Evolutionary conservation across 1,284 basidiomycete species (phyloP).

Genomic region (Chiua sp.): DNA sequence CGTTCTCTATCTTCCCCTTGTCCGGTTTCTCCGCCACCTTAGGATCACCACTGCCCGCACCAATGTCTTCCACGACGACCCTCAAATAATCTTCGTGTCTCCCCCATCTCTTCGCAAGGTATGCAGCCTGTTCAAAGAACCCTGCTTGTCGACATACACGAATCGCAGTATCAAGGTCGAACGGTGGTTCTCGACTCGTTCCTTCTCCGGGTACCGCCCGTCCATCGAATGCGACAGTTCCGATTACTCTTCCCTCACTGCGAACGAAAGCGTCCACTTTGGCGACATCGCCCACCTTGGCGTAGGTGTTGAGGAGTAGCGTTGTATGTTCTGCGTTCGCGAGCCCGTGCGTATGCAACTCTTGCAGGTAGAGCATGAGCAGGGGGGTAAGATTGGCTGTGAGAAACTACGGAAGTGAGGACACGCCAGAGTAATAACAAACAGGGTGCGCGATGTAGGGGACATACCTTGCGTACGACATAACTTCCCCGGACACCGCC

Average conservation of each 20-base stretch:
- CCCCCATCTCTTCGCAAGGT: constrained; percentile 91
- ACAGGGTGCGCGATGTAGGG: neutral
- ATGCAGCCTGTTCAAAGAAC: constrained; percentile 95
- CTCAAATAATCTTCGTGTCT: constrained; percentile 93
- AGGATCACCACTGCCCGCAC: constrained; percentile 45
- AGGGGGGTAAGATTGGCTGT: constrained; percentile 97
- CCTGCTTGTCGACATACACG: constrained; percentile 96
- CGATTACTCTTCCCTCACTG: constrained; percentile 63
- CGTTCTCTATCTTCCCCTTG: constrained; percentile 27
- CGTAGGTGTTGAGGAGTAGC: constrained; percentile 94
- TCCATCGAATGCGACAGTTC: constrained; percentile 18
- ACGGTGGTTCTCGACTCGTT: constrained; percentile 77
- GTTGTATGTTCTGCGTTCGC: constrained; percentile 98
- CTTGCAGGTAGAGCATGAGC: constrained; percentile 95
- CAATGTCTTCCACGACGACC: constrained; percentile 94
- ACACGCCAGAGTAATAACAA: neutral
- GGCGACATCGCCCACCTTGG: constrained; percentile 92
- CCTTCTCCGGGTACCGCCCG: constrained; percentile 41
- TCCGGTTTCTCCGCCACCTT: constrained; percentile 20
- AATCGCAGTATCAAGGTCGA: constrained; percentile 97
- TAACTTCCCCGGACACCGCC: constrained; percentile 93
- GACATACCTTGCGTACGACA: constrained; percentile 89
- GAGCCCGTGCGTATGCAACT: constrained; percentile 86
- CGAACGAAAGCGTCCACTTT: constrained; percentile 94
- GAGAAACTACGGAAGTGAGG: constrained; percentile 70